Evolutionary conservation across 179 eudicot species (phyloP).

Genomic region (Corrigiola litoralis): DNA sequence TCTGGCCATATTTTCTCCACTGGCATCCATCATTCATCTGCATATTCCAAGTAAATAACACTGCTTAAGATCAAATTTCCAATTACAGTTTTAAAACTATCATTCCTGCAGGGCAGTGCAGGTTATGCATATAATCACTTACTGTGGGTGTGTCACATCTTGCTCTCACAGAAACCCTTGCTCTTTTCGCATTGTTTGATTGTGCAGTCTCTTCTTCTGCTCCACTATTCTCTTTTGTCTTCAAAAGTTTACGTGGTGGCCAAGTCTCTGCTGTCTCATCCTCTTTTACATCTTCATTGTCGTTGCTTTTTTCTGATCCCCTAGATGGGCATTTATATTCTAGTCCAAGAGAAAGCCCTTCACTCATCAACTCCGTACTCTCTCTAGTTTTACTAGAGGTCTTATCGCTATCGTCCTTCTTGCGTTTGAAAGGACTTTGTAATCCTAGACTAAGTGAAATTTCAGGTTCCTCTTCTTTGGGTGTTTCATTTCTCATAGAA

Average conservation of each 20-base stretch:
- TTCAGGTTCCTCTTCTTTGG: slow-evolving; percentile 32
- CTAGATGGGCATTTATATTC: slow-evolving; percentile 26
- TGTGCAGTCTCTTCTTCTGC: slow-evolving; percentile 39
- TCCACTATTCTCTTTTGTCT: slow-evolving; percentile 35
- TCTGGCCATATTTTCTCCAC: slow-evolving; percentile 95
- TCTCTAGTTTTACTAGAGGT: slow-evolving; percentile 25
- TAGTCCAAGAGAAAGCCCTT: slow-evolving; percentile 42
- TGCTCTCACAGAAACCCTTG: slow-evolving; percentile 90
- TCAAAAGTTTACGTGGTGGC: slow-evolving; percentile 33
- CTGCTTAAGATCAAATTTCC: background rate
- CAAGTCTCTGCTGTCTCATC: slow-evolving; percentile 29
- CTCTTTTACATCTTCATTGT: slow-evolving; percentile 11
- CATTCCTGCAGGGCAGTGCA: background rate
- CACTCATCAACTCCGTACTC: slow-evolving; percentile 26
- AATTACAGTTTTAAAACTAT: background rate
- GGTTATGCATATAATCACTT: slow-evolving; percentile 19
- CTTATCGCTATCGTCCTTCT: slow-evolving; percentile 23
- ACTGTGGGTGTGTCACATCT: slow-evolving; percentile 95
- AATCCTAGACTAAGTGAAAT: slow-evolving; percentile 67
- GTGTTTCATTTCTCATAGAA: slow-evolving; percentile 1
- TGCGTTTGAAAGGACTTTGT: slow-evolving; percentile 29
- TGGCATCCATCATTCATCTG: slow-evolving; percentile 94
- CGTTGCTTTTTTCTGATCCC: slow-evolving; percentile 20
- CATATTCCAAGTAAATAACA: background rate
- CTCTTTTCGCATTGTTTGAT: slow-evolving; percentile 26